Percentiles rank a stretch among this genome's conserved stretches.
These are phyloP conservation scores for Cladosporium sp. DNA, from an alignment of 2,329 filamentous ascomycete species.

Conservation along the genomic window DNA sequence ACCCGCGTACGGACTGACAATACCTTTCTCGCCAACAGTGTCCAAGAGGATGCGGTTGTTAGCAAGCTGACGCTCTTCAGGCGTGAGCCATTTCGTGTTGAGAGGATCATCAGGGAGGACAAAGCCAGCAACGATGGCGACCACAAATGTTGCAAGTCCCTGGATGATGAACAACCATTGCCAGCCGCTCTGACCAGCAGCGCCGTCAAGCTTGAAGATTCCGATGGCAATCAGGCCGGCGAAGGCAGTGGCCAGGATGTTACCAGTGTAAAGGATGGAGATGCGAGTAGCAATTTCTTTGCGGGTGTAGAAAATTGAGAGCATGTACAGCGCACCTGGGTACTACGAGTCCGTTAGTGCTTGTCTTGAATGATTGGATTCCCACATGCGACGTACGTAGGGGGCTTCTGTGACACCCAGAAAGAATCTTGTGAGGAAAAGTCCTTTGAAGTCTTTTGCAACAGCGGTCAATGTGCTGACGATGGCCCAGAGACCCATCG, in stretches of 20 bases:
- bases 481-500: conserved; percentile 35
- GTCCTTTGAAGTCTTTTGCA: conserved; percentile 32
- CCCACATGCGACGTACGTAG: conserved; percentile 18
- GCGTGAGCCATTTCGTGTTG: conserved; percentile 22
- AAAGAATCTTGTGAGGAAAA: conserved; percentile 37
- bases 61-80: conserved; percentile 40
- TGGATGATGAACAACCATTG: conserved; percentile 62
- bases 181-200: conserved; percentile 55
- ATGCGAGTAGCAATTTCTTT: conserved; percentile 35
- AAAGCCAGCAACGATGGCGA: conserved; percentile 55
- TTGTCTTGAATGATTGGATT: not conserved
- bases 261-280: conserved; percentile 24
- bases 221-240: conserved; percentile 54
- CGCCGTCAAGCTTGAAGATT: conserved; percentile 59
- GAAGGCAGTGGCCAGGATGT: conserved; percentile 57
- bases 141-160: conserved; percentile 58
- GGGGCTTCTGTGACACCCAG: conserved; percentile 44
- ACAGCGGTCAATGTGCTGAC: conserved; percentile 31
- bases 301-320: conserved; percentile 42
- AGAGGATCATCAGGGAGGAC: conserved; percentile 63
- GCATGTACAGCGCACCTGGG: conserved; percentile 46
- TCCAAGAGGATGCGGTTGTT: conserved; percentile 49
- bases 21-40: conserved; percentile 45
- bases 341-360: conserved; percentile 26
- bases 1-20: conserved; percentile 44